Conservation (phyloP, 116 monocot species). For the Trichopus zeylanicus region DNA sequence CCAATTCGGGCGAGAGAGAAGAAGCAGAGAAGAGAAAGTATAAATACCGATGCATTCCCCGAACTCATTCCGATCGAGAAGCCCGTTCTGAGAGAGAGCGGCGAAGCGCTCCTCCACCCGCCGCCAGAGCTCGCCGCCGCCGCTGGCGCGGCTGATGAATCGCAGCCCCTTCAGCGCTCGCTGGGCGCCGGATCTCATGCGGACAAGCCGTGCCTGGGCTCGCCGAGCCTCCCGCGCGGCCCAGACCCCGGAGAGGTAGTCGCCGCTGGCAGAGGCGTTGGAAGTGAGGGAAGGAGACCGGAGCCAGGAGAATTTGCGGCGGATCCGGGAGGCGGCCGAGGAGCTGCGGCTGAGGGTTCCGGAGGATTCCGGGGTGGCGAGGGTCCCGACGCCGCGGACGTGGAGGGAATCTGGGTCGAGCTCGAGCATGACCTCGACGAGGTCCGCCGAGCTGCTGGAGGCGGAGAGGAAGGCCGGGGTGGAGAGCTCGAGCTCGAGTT, state of each 20-base stretch:
- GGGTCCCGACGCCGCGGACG: slow-evolving; percentile 49
- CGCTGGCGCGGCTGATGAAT: slow-evolving; percentile 41
- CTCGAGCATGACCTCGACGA: slow-evolving; percentile 82
- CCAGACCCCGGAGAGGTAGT: slow-evolving; percentile 1
- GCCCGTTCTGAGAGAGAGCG: slow-evolving; percentile 42
- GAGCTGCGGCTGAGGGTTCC: slow-evolving; percentile 54
- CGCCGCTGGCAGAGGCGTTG: not conserved
- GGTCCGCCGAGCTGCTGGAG: slow-evolving; percentile 35
- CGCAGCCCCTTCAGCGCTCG: slow-evolving; percentile 64
- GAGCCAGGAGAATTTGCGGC: slow-evolving; percentile 61
- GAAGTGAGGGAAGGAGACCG: slow-evolving; percentile 33
- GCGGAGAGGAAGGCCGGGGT: slow-evolving; percentile 32
- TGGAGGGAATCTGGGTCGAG: slow-evolving; percentile 60
- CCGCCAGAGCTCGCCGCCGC: slow-evolving; percentile 43
- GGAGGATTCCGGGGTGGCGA: slow-evolving; percentile 12
- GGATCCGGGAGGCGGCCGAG: slow-evolving; percentile 47
- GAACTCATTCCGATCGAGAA: slow-evolving; percentile 65
- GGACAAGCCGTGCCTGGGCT: slow-evolving; percentile 40
- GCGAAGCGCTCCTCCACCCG: slow-evolving; percentile 58
- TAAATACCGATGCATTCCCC: slow-evolving; percentile 76
- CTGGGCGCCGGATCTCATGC: slow-evolving; percentile 53
- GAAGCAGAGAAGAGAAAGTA: not conserved
- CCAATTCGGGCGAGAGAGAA: not conserved
- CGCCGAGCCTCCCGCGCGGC: slow-evolving; percentile 44
- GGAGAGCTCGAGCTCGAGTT: slow-evolving; percentile 15